These are phyloP conservation scores for Flaveria ramosissima DNA, from an alignment of 129 eudicot species.

Conservation along the genomic window DNA sequence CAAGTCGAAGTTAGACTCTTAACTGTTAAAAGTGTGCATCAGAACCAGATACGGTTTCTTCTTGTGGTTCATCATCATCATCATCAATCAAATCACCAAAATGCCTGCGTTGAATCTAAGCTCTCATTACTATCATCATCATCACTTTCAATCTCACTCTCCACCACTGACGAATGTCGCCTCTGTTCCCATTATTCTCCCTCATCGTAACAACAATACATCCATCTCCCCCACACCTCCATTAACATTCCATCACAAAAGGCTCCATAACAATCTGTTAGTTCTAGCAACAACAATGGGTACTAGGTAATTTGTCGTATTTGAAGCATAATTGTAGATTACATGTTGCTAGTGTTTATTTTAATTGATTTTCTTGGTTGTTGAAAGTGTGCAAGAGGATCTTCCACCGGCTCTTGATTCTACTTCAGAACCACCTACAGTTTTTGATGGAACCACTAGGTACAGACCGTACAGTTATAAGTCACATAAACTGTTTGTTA, in stretches of 20 bases:
- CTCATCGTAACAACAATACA: conserved; percentile 8
- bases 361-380: neutral
- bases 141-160: neutral
- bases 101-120: conserved; percentile 34
- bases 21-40: neutral
- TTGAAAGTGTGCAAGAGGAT: conserved; percentile 55
- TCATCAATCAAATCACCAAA: conserved; percentile 17
- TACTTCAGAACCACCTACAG: conserved; percentile 80
- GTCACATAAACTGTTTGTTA: conserved; percentile 16
- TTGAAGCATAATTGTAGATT: neutral
- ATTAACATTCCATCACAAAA: conserved; percentile 11
- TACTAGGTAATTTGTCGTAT: conserved; percentile 36
- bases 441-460: conserved; percentile 90
- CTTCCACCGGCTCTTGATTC: conserved; percentile 90
- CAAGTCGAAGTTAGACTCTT: neutral
- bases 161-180: neutral
- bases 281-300: conserved; percentile 42
- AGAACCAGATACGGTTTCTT: conserved; percentile 14
- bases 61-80: neutral
- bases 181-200: conserved; percentile 17
- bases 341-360: conserved; percentile 12
- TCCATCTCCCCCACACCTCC: neutral
- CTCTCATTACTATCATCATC: conserved; percentile 6
- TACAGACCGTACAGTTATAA: neutral
- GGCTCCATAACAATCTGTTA: conserved; percentile 10